Evolutionary conservation across 768 basidiomycete genomes (phyloP).

Genomic region (Psilocybe sp.): DNA sequence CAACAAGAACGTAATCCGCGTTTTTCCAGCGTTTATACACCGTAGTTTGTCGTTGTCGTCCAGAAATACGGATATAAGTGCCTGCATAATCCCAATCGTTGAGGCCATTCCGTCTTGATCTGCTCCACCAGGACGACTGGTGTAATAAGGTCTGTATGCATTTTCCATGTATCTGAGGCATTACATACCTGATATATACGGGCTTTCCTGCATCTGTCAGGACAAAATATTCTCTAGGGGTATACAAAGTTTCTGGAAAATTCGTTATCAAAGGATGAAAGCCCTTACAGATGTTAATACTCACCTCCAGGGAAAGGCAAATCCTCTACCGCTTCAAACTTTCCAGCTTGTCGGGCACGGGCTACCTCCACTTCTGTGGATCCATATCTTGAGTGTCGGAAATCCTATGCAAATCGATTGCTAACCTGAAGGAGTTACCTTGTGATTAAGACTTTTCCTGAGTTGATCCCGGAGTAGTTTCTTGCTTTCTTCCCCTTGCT

Average conservation of each 20-base stretch:
- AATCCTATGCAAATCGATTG: background rate
- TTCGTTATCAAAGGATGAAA: conserved; percentile 2
- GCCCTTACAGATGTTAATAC: background rate
- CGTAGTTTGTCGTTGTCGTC: conserved; percentile 87
- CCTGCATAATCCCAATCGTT: conserved; percentile 90
- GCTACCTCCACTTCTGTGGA: conserved; percentile 26
- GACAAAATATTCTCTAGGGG: conserved; percentile 82
- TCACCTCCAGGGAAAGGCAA: conserved; percentile 39
- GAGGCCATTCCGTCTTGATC: conserved; percentile 70
- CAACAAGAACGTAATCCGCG: conserved; percentile 82
- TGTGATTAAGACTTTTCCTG: conserved; percentile 59
- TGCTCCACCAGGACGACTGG: conserved; percentile 50
- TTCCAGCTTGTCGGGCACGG: conserved; percentile 28
- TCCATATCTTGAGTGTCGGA: background rate
- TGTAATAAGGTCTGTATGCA: conserved; percentile 8
- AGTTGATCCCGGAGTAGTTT: conserved; percentile 68
- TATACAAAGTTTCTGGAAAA: conserved; percentile 35
- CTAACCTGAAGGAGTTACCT: conserved; percentile 48
- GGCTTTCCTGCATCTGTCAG: conserved; percentile 97
- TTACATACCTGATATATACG: conserved; percentile 79
- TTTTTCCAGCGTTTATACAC: conserved; percentile 79
- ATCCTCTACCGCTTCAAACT: conserved; percentile 33
- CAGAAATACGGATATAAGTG: conserved; percentile 91
- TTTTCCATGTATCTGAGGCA: background rate
- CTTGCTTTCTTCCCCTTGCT: conserved; percentile 56